These are phyloP conservation scores for Euclidium syriacum DNA, from an alignment of 345 rosid genomes.

Conservation along the genomic window DNA sequence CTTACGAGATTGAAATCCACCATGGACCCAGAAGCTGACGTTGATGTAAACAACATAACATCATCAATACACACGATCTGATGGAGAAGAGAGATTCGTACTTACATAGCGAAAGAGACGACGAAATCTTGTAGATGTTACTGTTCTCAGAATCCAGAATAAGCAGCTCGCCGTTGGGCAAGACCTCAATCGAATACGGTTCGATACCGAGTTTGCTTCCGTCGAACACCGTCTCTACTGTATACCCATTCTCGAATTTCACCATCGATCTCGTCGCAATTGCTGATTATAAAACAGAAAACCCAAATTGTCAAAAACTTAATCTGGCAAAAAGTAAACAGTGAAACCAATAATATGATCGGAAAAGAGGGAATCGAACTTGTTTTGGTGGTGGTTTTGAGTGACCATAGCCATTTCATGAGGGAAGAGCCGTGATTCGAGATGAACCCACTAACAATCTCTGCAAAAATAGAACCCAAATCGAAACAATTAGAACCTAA, in stretches of 20 bases:
- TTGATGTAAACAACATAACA: neutral
- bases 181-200: conserved; percentile 74
- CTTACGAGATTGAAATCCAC: neutral
- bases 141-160: conserved; percentile 88
- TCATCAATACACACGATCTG: too few species aligned
- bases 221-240: conserved; percentile 95
- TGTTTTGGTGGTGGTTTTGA: conserved; percentile 85
- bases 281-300: conserved; percentile 38
- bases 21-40: neutral
- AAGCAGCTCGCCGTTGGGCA: conserved; percentile 82
- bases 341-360: neutral
- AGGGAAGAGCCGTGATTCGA: conserved; percentile 61
- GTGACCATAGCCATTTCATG: conserved; percentile 92
- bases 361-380: conserved; percentile 37
- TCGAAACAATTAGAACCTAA: conserved; percentile 17
- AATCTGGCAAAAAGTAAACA: conserved; percentile 4
- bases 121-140: conserved; percentile 83
- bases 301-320: neutral
- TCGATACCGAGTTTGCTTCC: conserved; percentile 97
- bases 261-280: conserved; percentile 81
- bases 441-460: conserved; percentile 70
- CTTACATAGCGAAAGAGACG: conserved; percentile 89
- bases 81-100: neutral
- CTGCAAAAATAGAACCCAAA: conserved; percentile 45
- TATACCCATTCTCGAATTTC: conserved; percentile 93